phyloP scores from a whole-genome alignment of 805 yeast genomes.

The Pichia cabralensis region DNA sequence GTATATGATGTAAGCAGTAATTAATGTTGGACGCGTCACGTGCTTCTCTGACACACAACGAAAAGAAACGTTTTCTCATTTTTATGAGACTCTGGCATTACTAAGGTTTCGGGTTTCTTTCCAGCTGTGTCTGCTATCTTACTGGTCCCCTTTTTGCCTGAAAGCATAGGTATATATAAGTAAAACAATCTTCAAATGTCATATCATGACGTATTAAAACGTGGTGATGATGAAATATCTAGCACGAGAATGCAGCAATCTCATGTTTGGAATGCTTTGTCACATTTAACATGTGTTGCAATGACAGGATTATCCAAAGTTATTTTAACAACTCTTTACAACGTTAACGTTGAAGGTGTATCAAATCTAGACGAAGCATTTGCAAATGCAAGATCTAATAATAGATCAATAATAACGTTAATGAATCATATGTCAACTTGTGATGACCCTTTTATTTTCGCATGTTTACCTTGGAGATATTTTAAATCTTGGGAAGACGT shows the following conservation, averaged over 20 bases:
- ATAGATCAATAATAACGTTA: conserved; percentile 69
- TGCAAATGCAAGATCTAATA: conserved; percentile 51
- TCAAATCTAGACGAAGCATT: conserved; percentile 59
- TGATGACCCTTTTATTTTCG: conserved; percentile 91
- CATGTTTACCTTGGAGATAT: conserved; percentile 65
- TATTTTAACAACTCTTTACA: conserved; percentile 50
- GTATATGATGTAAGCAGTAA: no score
- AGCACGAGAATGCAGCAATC: conserved; percentile 44
- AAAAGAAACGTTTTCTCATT: no score
- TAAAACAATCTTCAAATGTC: conserved; percentile 41
- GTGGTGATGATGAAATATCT: conserved; percentile 64
- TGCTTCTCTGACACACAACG: no score
- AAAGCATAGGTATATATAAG: no score
- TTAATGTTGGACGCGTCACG: no score
- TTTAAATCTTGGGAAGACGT: conserved; percentile 53
- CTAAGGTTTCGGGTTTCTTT: no score
- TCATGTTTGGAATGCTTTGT: conserved; percentile 53
- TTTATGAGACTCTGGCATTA: no score
- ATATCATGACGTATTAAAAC: conserved; percentile 50
- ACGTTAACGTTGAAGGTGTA: conserved; percentile 50
- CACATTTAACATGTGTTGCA: conserved; percentile 57
- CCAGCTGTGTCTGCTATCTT: no score
- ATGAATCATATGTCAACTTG: conserved; percentile 91
- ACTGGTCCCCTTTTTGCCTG: no score
- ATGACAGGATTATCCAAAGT: conserved; percentile 59